Evolutionary conservation across 2,329 filamentous ascomycete genomes (phyloP).

Genomic region (Shiraia sp.): DNA sequence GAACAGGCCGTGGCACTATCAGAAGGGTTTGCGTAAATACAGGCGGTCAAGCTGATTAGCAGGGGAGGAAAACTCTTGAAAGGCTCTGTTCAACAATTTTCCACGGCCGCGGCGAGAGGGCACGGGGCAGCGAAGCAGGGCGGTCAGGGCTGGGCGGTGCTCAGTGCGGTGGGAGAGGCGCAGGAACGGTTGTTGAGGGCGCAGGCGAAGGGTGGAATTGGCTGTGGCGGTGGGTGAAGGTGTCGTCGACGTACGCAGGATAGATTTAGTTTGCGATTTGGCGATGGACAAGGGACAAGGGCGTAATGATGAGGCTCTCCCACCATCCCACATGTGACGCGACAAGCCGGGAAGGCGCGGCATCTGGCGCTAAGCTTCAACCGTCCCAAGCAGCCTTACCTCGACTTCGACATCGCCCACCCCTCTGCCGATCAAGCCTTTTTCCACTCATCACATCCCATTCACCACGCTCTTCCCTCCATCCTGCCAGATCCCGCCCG

Average conservation of each 20-base stretch:
- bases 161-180: constrained; percentile 1
- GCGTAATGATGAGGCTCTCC: background rate
- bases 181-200: no score
- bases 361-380: background rate
- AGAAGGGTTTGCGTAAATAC: constrained; percentile 31
- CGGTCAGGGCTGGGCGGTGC: background rate
- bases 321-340: background rate
- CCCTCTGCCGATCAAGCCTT: no score
- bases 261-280: constrained; percentile 7
- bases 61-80: constrained; percentile 34
- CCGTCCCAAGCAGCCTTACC: no score
- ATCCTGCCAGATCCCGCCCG: no score
- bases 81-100: constrained; percentile 27
- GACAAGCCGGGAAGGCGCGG: background rate
- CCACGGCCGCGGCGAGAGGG: constrained; percentile 13
- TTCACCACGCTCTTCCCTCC: no score
- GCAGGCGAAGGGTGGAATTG: no score
- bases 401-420: no score
- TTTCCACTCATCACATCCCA: no score
- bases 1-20: constrained; percentile 34
- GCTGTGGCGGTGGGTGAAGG: constrained; percentile 1
- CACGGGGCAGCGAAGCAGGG: constrained; percentile 7
- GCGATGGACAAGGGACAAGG: no score
- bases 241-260: constrained; percentile 5
- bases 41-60: constrained; percentile 24